Percentiles rank a stretch among this genome's conserved stretches.
phyloP scores from a whole-genome alignment of 192 early-diverging fungal genomes.

The Rhizophagus sp. region DNA sequence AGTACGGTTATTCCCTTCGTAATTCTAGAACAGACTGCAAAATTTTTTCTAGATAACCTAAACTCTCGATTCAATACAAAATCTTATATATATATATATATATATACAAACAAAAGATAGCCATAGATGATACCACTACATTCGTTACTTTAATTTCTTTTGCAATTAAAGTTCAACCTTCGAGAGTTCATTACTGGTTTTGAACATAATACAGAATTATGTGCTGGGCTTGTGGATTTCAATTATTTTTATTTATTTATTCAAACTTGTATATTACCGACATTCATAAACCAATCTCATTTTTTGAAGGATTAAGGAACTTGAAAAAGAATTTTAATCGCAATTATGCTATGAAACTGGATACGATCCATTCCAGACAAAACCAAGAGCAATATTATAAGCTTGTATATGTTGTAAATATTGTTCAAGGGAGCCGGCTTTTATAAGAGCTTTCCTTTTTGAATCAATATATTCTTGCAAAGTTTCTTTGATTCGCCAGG shows the following conservation, averaged over 20 bases:
- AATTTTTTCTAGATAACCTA: too few relatives aligned
- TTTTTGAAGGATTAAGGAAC: too few relatives aligned
- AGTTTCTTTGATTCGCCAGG: not conserved
- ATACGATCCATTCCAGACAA: conserved; percentile 19
- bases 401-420: conserved; percentile 33
- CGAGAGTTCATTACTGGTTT: too few relatives aligned
- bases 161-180: conserved; percentile 2
- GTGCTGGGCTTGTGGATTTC: too few relatives aligned
- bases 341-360: conserved; percentile 6
- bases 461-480: conserved; percentile 26
- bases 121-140: not conserved
- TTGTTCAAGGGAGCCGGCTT: conserved; percentile 27
- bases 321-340: too few relatives aligned
- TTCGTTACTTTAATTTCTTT: not conserved
- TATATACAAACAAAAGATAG: too few relatives aligned
- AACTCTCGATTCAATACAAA: too few relatives aligned
- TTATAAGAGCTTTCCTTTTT: conserved; percentile 22
- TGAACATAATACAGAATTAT: not conserved
- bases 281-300: too few relatives aligned
- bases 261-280: too few relatives aligned
- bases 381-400: conserved; percentile 24
- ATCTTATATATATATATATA: too few relatives aligned
- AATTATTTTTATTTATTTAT: too few relatives aligned
- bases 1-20: not conserved
- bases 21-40: not conserved